These are phyloP conservation scores for Phialophora expanda DNA, from an alignment of 2,329 filamentous ascomycete genomes.

Conservation along the genomic window DNA sequence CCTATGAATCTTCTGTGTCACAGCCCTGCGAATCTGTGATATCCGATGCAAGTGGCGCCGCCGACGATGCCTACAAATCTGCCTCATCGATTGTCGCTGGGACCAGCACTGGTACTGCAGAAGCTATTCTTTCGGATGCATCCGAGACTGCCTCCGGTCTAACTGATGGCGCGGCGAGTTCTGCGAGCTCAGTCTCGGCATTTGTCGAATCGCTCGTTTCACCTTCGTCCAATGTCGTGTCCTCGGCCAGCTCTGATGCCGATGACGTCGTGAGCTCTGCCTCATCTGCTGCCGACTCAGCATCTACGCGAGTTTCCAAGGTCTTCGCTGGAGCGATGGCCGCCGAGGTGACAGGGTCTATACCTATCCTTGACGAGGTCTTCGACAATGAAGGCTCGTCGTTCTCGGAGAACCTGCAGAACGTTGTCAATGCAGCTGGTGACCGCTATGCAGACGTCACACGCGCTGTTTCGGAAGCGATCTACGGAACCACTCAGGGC, in stretches of 20 bases:
- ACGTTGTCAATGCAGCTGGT: conserved; percentile 58
- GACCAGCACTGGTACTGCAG: conserved; percentile 43
- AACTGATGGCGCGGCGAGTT: conserved; percentile 9
- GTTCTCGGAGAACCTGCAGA: conserved; percentile 59
- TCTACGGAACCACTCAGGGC: conserved; percentile 55
- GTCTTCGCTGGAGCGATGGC: conserved; percentile 51
- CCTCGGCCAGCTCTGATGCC: conserved; percentile 18
- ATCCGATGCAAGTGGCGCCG: conserved; percentile 42
- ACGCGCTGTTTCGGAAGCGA: conserved; percentile 61
- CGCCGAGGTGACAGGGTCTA: conserved; percentile 54
- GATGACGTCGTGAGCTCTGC: conserved; percentile 30
- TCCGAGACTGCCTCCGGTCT: conserved; percentile 20
- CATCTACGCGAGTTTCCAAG: conserved; percentile 25
- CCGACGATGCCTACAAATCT: conserved; percentile 23
- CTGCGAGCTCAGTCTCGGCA: conserved; percentile 25
- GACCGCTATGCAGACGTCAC: conserved; percentile 61
- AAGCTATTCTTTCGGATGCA: conserved; percentile 25
- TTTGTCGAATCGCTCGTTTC: conserved; percentile 19
- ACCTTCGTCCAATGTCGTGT: conserved; percentile 11
- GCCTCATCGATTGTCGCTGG: conserved; percentile 38
- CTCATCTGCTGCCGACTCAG: conserved; percentile 27
- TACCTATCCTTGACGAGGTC: conserved; percentile 57
- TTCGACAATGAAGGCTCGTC: conserved; percentile 54
- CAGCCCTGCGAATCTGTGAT: conserved; percentile 40
- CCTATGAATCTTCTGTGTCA: conserved; percentile 14